Evolutionary conservation across 306 rosid species (phyloP).

Genomic region (Quercus agrifolia): DNA sequence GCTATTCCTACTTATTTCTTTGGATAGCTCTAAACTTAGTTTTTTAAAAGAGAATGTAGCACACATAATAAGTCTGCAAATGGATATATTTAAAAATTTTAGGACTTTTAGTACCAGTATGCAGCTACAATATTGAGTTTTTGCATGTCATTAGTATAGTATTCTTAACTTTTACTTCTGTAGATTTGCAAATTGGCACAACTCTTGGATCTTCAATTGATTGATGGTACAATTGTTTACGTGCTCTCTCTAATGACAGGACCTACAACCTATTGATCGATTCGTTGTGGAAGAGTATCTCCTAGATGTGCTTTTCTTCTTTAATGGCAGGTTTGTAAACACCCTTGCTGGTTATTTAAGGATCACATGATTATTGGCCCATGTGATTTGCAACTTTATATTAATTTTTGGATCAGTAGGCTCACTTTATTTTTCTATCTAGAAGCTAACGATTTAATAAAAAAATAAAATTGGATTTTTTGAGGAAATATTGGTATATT

Average conservation of each 20-base stretch:
- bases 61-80: not conserved
- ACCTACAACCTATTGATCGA: constrained; percentile 83
- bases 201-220: not conserved
- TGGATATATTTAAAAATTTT: not conserved
- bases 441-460: not conserved
- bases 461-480: not conserved
- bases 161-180: not conserved
- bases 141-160: not conserved
- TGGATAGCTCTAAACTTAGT: not conserved
- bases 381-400: not conserved
- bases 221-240: constrained; percentile 8
- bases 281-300: constrained; percentile 96
- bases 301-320: constrained; percentile 88
- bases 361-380: not conserved
- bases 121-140: not conserved
- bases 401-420: not conserved
- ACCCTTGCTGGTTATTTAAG: constrained; percentile 5
- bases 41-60: not conserved
- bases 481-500: not conserved
- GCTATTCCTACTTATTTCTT: not conserved
- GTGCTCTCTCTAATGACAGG: constrained; percentile 54
- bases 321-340: constrained; percentile 93
- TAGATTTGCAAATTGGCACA: not conserved
- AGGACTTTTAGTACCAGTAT: no score
- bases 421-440: not conserved